Base-by-base conservation (phyloP, 495 filamentous ascomycete species). In the Cercophora newfieldiana region DNA sequence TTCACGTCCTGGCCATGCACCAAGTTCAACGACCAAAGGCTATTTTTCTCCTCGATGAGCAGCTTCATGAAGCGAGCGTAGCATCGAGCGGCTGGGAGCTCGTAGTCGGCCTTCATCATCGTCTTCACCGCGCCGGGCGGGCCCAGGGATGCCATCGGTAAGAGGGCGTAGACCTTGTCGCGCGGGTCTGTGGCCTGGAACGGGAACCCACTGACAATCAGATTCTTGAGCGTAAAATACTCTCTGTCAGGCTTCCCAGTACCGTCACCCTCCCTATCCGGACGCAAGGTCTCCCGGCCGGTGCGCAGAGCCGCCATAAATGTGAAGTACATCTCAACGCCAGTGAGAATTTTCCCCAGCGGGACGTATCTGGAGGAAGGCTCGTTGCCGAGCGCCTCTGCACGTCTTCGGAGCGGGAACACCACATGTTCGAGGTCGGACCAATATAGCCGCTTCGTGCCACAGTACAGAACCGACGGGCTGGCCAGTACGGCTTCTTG, bases 81-180 rank as follows among this genome's bases (percentile, higher is more conserved):
- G 19, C 50, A 47, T 19, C 59, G 21, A 16, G 59, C 61, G 4
- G 47, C 22, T 4, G 66, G n/a, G 30, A 18, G 63, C 8, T 22
- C 10, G 61, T 67, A 67, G 48, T 67, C 55, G 16, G 55, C 29
- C 6, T 61, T 25, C 12, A 60, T 51, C 16, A 68, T 47, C 2
- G 61, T 61, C 0, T 64, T 31, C 14, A 67, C 33, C n/a, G n/a
- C n/a, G n/a, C n/a, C n/a, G n/a, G n/a, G n/a, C n/a, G n/a, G n/a
- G n/a, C n/a, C n/a, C n/a, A n/a, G n/a, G n/a, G n/a, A n/a, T n/a
- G n/a, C n/a, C n/a, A n/a, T n/a, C n/a, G n/a, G n/a, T n/a, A n/a
- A n/a, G 4, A 44, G 10, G n/a, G 61, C 66, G 22, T 68, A 68
- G 29, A 64, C 24, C 57, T 68, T 68, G 48, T 68, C 66, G 14